Percentiles rank a stretch among this genome's conserved stretches.
Evolutionary conservation across 164 flowering plant genomes (phyloP).

Genomic region (Brasenia schreberi): DNA sequence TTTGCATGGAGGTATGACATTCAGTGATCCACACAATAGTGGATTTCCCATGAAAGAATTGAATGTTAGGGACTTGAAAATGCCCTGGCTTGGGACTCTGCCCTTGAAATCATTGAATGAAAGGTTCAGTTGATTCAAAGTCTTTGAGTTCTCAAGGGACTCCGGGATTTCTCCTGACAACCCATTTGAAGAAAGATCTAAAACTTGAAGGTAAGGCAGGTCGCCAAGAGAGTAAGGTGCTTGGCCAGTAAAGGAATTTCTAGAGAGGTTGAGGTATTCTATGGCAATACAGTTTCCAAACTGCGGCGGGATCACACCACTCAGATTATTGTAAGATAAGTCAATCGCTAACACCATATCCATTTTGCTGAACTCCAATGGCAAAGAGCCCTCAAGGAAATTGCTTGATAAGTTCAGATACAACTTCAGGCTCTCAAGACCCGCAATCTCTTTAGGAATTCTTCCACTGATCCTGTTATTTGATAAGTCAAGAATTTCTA

Average conservation of each 20-base stretch:
- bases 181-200: slow-evolving; percentile 58
- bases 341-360: slow-evolving; percentile 82
- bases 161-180: slow-evolving; percentile 48
- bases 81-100: slow-evolving; percentile 36
- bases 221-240: slow-evolving; percentile 52
- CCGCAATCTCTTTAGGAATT: slow-evolving; percentile 67
- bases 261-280: slow-evolving; percentile 63
- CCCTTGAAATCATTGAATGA: slow-evolving; percentile 76
- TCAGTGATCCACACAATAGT: slow-evolving; percentile 51
- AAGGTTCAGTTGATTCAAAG: slow-evolving; percentile 43
- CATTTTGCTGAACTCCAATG: slow-evolving; percentile 82
- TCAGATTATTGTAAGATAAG: slow-evolving; percentile 56
- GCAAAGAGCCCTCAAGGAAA: slow-evolving; percentile 45
- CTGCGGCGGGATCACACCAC: slow-evolving; percentile 58
- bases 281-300: slow-evolving; percentile 80
- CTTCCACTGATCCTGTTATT: slow-evolving; percentile 42
- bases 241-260: slow-evolving; percentile 36
- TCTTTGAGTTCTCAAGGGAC: slow-evolving; percentile 42
- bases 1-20: slow-evolving; percentile 38
- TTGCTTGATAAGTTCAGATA: slow-evolving; percentile 74
- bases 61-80: slow-evolving; percentile 29
- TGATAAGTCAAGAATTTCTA: slow-evolving; percentile 79
- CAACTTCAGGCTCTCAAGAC: slow-evolving; percentile 57
- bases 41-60: slow-evolving; percentile 54
- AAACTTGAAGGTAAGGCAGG: slow-evolving; percentile 46